These are phyloP conservation scores for Backusella westeae DNA, from an alignment of 192 early-diverging fungal species.

Conservation along the genomic window DNA sequence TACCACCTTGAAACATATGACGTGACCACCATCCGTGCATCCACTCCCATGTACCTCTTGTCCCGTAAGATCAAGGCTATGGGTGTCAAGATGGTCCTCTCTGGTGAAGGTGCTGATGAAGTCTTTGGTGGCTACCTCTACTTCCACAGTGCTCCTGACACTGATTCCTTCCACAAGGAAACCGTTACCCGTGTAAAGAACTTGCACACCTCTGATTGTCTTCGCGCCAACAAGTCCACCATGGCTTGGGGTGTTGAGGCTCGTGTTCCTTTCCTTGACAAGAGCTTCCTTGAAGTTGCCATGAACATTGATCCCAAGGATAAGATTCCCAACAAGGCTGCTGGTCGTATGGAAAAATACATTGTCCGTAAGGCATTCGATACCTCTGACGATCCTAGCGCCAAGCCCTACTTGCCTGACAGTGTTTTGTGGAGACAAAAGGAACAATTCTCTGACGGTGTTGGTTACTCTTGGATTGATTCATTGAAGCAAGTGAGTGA, in stretches of 20 bases:
- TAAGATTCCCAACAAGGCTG: constrained; percentile 65
- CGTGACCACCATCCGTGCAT: constrained; percentile 97
- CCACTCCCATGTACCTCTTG: constrained; percentile 98
- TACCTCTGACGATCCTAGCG: constrained; percentile 65
- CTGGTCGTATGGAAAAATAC: constrained; percentile 89
- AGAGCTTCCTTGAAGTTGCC: constrained; percentile 85
- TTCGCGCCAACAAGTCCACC: constrained; percentile 98
- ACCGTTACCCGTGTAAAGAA: constrained; percentile 93
- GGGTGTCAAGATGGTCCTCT: constrained; percentile 99
- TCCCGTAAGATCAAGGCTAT: constrained; percentile 98
- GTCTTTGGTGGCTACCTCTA: constrained; percentile 98
- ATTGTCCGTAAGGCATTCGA: constrained; percentile 96
- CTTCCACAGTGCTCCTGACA: constrained; percentile 90
- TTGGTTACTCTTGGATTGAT: constrained; percentile 98
- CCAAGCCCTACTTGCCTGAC: constrained; percentile 79
- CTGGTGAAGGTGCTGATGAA: constrained; percentile 95
- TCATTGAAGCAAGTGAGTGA: constrained; percentile 76
- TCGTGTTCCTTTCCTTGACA: constrained; percentile 97
- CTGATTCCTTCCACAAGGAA: constrained; percentile 89
- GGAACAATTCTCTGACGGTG: constrained; percentile 99
- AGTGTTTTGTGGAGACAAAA: constrained; percentile 97
- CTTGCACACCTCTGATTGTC: constrained; percentile 93
- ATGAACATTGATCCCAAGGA: constrained; percentile 86
- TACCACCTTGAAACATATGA: constrained; percentile 99
- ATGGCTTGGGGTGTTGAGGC: constrained; percentile 99